A percentile compares a stretch with the other conserved stretches of the same genome.
phyloP scores from a whole-genome alignment of 2,329 filamentous ascomycete species.

The Epichloe glyceriae region DNA sequence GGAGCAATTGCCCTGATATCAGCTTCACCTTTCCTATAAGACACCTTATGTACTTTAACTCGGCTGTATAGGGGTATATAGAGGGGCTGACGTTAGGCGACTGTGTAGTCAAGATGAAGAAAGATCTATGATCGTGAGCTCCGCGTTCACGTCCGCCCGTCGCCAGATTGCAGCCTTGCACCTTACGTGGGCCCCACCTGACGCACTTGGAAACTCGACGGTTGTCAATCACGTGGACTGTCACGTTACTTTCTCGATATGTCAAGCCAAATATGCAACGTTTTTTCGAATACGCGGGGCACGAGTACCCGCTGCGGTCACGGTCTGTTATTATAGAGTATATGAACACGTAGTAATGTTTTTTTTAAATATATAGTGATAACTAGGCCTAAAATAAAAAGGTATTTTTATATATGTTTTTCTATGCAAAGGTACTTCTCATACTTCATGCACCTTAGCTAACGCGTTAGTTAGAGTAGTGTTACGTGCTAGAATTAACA shows the following conservation, averaged over 20 bases:
- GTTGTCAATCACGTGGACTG: background rate
- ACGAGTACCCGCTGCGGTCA: too few species aligned
- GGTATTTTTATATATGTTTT: too few species aligned
- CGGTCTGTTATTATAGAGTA: too few species aligned
- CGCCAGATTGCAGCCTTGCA: constrained; percentile 7
- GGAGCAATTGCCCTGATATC: background rate
- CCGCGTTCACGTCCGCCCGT: background rate
- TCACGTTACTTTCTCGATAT: background rate
- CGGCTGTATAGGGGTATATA: background rate
- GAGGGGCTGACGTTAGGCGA: background rate
- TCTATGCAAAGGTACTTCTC: too few species aligned
- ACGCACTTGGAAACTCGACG: background rate
- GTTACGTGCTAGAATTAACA: too few species aligned
- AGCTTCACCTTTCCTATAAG: background rate
- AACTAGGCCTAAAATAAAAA: too few species aligned
- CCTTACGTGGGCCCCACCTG: background rate
- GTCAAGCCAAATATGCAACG: too few species aligned
- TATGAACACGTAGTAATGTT: too few species aligned
- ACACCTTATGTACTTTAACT: background rate
- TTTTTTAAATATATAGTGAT: too few species aligned
- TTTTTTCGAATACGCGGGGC: too few species aligned
- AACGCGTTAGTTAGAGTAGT: too few species aligned
- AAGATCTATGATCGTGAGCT: constrained; percentile 4
- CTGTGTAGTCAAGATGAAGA: background rate
- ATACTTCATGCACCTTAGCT: too few species aligned